Percentiles rank a stretch among this genome's conserved stretches.
phyloP scores from a whole-genome alignment of 495 filamentous ascomycete species.

The Alectoria sarmentosa region DNA sequence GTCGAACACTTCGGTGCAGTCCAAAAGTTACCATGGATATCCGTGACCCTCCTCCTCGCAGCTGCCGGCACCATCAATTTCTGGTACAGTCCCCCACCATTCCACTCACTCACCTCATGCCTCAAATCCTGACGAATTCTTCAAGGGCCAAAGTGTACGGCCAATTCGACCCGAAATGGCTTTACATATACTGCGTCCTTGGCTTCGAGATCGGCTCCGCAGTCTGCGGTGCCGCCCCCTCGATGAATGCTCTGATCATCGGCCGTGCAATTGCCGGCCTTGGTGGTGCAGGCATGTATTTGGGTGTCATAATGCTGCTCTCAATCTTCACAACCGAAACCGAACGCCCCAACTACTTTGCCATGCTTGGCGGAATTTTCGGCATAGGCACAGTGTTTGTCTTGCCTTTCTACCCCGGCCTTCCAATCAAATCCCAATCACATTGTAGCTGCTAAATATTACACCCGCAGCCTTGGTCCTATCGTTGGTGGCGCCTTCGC shows the following conservation, averaged over 20 bases:
- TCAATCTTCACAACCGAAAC: conserved; percentile 33
- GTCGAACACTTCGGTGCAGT: conserved; percentile 43
- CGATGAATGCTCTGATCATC: conserved; percentile 46
- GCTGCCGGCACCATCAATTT: conserved; percentile 41
- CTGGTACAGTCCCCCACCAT: too few species aligned
- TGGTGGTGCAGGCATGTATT: conserved; percentile 39
- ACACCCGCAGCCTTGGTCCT: conserved; percentile 40
- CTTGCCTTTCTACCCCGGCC: not conserved
- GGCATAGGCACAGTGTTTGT: not conserved
- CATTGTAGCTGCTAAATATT: not conserved
- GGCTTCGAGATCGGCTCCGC: conserved; percentile 48
- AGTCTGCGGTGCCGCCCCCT: conserved; percentile 48
- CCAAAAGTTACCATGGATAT: conserved; percentile 52
- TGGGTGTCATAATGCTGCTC: conserved; percentile 38
- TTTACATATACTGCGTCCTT: conserved; percentile 42
- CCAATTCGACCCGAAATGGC: conserved; percentile 47
- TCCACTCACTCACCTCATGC: too few species aligned
- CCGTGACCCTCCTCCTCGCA: conserved; percentile 46
- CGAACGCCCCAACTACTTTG: conserved; percentile 40
- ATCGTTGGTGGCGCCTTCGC: conserved; percentile 59
- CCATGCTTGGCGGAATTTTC: conserved; percentile 24
- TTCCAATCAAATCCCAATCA: not conserved
- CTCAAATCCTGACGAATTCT: too few species aligned
- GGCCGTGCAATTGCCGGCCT: conserved; percentile 36
- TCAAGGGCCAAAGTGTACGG: conserved; percentile 39